These are phyloP conservation scores for Neonectria ditissima DNA, from an alignment of 2,329 filamentous ascomycete genomes.

Conservation along the genomic window DNA sequence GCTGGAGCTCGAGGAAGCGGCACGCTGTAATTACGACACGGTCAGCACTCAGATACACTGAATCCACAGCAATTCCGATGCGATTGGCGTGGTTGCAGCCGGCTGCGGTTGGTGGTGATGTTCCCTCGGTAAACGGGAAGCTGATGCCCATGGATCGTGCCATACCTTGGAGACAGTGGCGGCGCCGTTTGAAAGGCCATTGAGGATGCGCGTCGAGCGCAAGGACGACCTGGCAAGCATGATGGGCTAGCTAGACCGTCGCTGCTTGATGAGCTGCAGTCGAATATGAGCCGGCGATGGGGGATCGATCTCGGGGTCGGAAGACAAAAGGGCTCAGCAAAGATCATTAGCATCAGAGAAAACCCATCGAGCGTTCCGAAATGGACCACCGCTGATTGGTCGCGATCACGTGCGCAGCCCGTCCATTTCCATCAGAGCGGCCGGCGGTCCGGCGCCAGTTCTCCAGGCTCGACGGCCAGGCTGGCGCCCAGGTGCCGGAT, in stretches of 20 bases:
- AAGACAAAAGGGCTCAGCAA: conserved; percentile 55
- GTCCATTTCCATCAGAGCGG: conserved; percentile 35
- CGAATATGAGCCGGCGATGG: conserved; percentile 52
- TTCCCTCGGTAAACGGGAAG: conserved; percentile 52
- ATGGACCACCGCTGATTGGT: conserved; percentile 58
- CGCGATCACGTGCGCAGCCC: conserved; percentile 48
- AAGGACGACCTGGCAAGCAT: conserved; percentile 96
- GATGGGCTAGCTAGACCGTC: conserved; percentile 63
- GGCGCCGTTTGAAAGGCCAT: conserved; percentile 79
- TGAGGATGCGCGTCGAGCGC: conserved; percentile 88
- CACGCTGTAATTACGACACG: conserved; percentile 61
- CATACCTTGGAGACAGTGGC: conserved; percentile 82
- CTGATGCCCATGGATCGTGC: conserved; percentile 49
- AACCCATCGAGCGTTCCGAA: conserved; percentile 58
- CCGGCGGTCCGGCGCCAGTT: conserved; percentile 35
- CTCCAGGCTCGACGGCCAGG: too few relatives aligned
- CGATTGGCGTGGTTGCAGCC: conserved; percentile 46
- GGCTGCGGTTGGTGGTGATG: conserved; percentile 41
- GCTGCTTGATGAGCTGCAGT: conserved; percentile 53
- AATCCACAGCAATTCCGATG: conserved; percentile 36
- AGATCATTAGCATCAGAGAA: conserved; percentile 54
- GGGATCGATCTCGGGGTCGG: conserved; percentile 53
- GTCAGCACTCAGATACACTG: conserved; percentile 53
- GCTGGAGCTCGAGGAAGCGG: conserved; percentile 79
- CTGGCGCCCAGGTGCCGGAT: conserved; percentile 1